Percentiles rank a stretch among this genome's conserved stretches.
Conservation (phyloP, 108 stramenopile genomes). For the Skeletonema costatum region DNA sequence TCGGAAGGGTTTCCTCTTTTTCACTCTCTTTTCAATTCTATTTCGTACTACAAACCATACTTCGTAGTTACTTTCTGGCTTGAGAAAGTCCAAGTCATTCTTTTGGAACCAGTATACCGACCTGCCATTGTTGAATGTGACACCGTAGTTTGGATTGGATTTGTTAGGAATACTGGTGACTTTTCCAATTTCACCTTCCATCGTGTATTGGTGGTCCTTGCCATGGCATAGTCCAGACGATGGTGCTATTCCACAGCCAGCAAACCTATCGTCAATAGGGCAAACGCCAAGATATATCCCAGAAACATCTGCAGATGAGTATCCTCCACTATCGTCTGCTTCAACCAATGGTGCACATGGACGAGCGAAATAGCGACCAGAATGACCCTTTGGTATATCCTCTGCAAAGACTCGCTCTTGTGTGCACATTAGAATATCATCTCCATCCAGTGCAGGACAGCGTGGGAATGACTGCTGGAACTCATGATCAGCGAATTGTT, state of each 20-base stretch:
- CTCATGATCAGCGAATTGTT: constrained; percentile 23
- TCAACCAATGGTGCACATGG: constrained; percentile 25
- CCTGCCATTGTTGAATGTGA: constrained; percentile 74
- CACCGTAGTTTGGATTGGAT: constrained; percentile 32
- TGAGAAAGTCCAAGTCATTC: constrained; percentile 55
- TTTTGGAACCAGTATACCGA: constrained; percentile 60
- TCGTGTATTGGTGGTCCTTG: constrained; percentile 35
- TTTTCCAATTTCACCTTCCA: constrained; percentile 54
- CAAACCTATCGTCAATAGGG: constrained; percentile 33
- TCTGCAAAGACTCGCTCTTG: constrained; percentile 33
- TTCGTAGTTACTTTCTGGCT: constrained; percentile 62
- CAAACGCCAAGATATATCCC: constrained; percentile 35
- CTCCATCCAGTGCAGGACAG: constrained; percentile 44
- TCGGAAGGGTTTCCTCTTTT: constrained; percentile 68
- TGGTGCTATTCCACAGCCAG: constrained; percentile 17
- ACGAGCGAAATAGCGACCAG: constrained; percentile 24
- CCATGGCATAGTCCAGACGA: constrained; percentile 21
- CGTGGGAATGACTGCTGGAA: constrained; percentile 36
- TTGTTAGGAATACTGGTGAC: constrained; percentile 30
- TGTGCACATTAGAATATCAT: constrained; percentile 47
- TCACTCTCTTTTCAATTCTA: constrained; percentile 55
- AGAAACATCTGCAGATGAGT: constrained; percentile 32
- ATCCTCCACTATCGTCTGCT: constrained; percentile 22
- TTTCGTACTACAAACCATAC: constrained; percentile 70
- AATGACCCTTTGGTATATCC: constrained; percentile 8